Percentiles rank a stretch among this genome's conserved stretches.
phyloP scores from a whole-genome alignment of 257 asterid genomes.

The Scutellaria galericulata region DNA sequence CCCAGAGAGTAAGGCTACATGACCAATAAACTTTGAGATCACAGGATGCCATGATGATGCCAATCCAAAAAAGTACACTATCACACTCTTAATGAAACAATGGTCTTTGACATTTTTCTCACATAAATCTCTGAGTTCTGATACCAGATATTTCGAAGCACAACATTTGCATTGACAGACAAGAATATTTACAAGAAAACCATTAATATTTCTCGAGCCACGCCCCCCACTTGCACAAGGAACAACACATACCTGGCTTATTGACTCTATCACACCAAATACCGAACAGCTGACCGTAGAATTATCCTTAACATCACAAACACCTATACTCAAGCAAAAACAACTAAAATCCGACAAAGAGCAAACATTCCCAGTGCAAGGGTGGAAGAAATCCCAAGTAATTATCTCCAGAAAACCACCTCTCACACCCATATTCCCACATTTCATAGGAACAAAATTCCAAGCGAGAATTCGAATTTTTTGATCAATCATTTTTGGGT shows the following conservation, averaged over 20 bases:
- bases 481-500: conserved; percentile 50
- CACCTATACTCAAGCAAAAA: conserved; percentile 43
- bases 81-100: conserved; percentile 49
- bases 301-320: conserved; percentile 35
- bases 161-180: conserved; percentile 73
- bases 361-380: conserved; percentile 34
- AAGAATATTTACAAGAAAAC: conserved; percentile 69
- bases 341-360: conserved; percentile 38
- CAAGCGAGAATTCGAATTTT: conserved; percentile 59
- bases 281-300: conserved; percentile 34
- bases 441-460: conserved; percentile 72
- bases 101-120: conserved; percentile 45
- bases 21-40: conserved; percentile 53
- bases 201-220: conserved; percentile 44
- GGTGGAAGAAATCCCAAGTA: conserved; percentile 55
- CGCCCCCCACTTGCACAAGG: conserved; percentile 53
- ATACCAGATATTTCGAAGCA: conserved; percentile 38
- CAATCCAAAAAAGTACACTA: conserved; percentile 64
- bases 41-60: conserved; percentile 85
- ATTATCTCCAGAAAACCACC: conserved; percentile 81
- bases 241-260: conserved; percentile 67
- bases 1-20: conserved; percentile 52
- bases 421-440: conserved; percentile 38
- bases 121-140: conserved; percentile 37
- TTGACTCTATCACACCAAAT: conserved; percentile 61